Evolutionary conservation across 73 alveolate genomes (phyloP), one percentile per base, ranked within the genome.

Genomic region (Stentor coeruleus): DNA sequence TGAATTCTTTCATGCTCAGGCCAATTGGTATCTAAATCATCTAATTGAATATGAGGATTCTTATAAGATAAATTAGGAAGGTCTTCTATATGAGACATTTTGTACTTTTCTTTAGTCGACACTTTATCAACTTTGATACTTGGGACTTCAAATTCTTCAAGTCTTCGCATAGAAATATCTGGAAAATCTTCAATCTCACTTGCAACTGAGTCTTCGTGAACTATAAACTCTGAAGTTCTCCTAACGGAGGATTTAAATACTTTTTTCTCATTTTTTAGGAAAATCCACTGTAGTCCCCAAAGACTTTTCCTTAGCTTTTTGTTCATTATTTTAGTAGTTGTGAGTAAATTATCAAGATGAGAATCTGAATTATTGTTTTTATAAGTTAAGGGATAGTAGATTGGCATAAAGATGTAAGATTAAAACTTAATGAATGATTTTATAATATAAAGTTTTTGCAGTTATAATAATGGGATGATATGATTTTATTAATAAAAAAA

Each of bases 171-270:
- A 11, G 66, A 49, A 49, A 49, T 20, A 11, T 49, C 66, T 49
- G 66, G 66, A 49, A 49, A 49, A 49, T 49, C 66, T 49, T 49
- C 66, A 49, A 49, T 20, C 28, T 49, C 66, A 49, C 66, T 49
- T 49, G 66, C 66, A 49, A 49, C 66, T 49, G 66, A 49, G 66
- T 49, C 28, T 11, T 49, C 66, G 6, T 11, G 6, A 6, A 49
- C 20, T 49, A 20, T 11, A 20, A 49, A 49, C 28, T 49, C 66
- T 6, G 20, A 20, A 20, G 66, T 11, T 49, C 20, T 49, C 20
- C 20, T 49, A 11, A 49, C 20, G 6, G 66, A 49, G 66, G 66
- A 49, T 11, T 20, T 6, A 49, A 20, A 11, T 49, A 11, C 20
- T 11, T 6, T 6, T 20, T 49, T 49, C 20, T 49, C 66, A 49